Base-by-base conservation (phyloP, 352 stramenopile species). In the Peronospora belbahrii region DNA sequence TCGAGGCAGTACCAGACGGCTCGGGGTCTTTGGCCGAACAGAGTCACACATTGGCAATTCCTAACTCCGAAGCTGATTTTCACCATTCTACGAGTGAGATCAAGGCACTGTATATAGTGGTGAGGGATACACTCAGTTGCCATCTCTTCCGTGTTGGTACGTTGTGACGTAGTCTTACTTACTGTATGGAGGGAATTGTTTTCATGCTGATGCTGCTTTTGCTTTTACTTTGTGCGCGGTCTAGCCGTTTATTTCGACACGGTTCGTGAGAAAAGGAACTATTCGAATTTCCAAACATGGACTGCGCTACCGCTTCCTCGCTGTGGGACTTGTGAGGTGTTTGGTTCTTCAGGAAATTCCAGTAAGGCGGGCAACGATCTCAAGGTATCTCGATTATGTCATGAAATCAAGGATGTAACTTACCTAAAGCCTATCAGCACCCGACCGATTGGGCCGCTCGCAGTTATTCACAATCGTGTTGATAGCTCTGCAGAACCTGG, bases 141-240 rank as follows among this genome's bases (percentile, higher is more conserved):
- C 58, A 74, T n/a, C 42, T 83, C 23, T 72, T 73, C 40, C 74
- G 74, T 42, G 52, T 82, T 28, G 72, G 71, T 83, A 67, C 40
- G 73, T 70, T 18, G 11, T 50, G 9, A 14, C 41, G 23, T 5
- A 6, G 23, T 36, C 8, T 22, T 10, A n/a, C 25, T 37, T 0
- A 28, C 11, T 23, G 39, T n/a, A 11, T 4, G 34, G 6, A 4
- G 13, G 3, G 23, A 27, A 6, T 31, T 8, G 13, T 6, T 42
- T 20, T 9, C 4, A 9, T 42, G 36, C 31, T 25, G 48, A 33
- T 59, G 14, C 10, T 40, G 22, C 30, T 9, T 42, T 24, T 42
- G 10, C 19, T 42, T 4, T 14, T 56, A 36, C 10, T 49, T 34
- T 43, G 15, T 18, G 4, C 42, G 11, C 6, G 33, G 14, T 0